Evolutionary conservation across 495 filamentous ascomycete species (phyloP).

Genomic region (Stereocaulon alpinum): DNA sequence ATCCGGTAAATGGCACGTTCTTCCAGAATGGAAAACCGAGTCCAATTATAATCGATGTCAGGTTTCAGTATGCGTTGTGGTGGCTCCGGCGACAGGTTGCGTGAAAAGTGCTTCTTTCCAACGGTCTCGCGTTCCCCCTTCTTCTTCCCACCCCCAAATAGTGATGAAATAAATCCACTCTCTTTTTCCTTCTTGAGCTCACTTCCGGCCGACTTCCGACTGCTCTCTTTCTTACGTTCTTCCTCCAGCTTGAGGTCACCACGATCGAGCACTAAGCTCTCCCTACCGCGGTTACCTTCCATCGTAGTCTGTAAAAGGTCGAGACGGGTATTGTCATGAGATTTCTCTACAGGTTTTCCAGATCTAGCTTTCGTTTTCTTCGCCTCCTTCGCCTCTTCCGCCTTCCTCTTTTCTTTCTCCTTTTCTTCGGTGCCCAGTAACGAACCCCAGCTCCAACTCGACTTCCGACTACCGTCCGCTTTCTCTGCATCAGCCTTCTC

Average conservation of each 20-base stretch:
- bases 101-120: slow-evolving; percentile 60
- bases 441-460: slow-evolving; percentile 67
- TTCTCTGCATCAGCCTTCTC: slow-evolving; percentile 48
- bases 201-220: slow-evolving; percentile 50
- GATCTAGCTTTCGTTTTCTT: slow-evolving; percentile 53
- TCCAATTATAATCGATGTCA: slow-evolving; percentile 92
- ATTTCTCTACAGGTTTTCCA: slow-evolving; percentile 44
- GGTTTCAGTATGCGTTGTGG: slow-evolving; percentile 58
- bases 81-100: slow-evolving; percentile 73
- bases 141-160: slow-evolving; percentile 82
- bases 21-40: slow-evolving; percentile 87
- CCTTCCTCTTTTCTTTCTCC: slow-evolving; percentile 57
- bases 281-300: slow-evolving; percentile 60
- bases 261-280: slow-evolving; percentile 75
- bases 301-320: slow-evolving; percentile 77
- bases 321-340: slow-evolving; percentile 62
- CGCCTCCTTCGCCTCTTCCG: slow-evolving; percentile 47
- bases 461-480: slow-evolving; percentile 49
- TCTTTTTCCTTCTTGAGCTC: slow-evolving; percentile 87
- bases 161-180: slow-evolving; percentile 68
- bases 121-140: slow-evolving; percentile 32
- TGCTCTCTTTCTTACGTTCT: slow-evolving; percentile 73
- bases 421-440: slow-evolving; percentile 58
- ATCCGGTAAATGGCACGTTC: slow-evolving; percentile 97
- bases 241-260: slow-evolving; percentile 67